phyloP scores from a whole-genome alignment of 2,329 filamentous ascomycete species.

The Penicillium sclerotiorum region DNA sequence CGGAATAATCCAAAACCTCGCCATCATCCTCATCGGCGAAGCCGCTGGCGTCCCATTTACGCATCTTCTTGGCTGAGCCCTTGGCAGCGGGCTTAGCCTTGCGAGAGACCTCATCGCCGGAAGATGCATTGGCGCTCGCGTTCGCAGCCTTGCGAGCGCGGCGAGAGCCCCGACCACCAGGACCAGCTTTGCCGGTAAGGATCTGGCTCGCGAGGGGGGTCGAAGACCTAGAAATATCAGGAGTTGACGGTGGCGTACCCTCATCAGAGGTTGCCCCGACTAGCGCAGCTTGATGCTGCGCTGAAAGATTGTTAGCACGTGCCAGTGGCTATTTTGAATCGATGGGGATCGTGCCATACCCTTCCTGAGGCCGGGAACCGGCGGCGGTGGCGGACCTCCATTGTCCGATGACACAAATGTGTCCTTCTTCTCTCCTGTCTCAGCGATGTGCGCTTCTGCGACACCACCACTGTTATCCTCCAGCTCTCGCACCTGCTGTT shows the following conservation, averaged over 20 bases:
- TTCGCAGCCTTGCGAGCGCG: slow-evolving; percentile 72
- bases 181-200: slow-evolving; percentile 72
- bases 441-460: slow-evolving; percentile 48
- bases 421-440: slow-evolving; percentile 51
- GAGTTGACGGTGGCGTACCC: slow-evolving; percentile 69
- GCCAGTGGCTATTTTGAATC: background rate
- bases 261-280: slow-evolving; percentile 60
- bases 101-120: slow-evolving; percentile 76
- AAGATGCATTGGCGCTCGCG: slow-evolving; percentile 60
- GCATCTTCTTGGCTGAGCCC: slow-evolving; percentile 72
- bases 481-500: slow-evolving; percentile 85
- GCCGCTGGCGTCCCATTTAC: slow-evolving; percentile 91
- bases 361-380: slow-evolving; percentile 56
- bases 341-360: slow-evolving; percentile 28
- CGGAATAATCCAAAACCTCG: slow-evolving; percentile 87
- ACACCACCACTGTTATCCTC: slow-evolving; percentile 41
- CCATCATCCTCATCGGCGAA: slow-evolving; percentile 81
- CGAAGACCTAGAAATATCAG: slow-evolving; percentile 75
- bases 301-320: slow-evolving; percentile 33
- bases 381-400: slow-evolving; percentile 55
- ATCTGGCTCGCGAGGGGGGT: slow-evolving; percentile 71
- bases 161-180: slow-evolving; percentile 75
- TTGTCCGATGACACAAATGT: slow-evolving; percentile 52
- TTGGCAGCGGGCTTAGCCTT: slow-evolving; percentile 56
- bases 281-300: slow-evolving; percentile 49